Conservation (phyloP, 257 asterid species). For the Petrea volubilis region DNA sequence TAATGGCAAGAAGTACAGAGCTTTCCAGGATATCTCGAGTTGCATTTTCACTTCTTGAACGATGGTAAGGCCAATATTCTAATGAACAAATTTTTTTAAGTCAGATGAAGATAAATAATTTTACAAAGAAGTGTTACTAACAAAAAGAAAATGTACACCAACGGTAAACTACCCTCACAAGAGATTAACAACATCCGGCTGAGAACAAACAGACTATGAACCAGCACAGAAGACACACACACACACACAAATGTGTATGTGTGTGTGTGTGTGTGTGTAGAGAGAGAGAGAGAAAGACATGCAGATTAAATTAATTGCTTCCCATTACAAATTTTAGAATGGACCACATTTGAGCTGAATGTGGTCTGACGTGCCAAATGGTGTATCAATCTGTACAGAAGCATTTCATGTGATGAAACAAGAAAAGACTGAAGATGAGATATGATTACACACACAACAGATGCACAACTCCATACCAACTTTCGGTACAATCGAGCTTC, state of each 20-base stretch:
- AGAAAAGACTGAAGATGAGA: neutral
- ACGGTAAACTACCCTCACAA: too few species aligned
- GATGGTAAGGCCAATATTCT: conserved; percentile 58
- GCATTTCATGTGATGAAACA: neutral
- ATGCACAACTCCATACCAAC: neutral
- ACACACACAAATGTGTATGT: too few species aligned
- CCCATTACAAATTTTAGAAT: neutral
- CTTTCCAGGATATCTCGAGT: conserved; percentile 69
- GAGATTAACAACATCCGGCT: too few species aligned
- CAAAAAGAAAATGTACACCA: too few species aligned
- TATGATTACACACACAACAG: conserved; percentile 14
- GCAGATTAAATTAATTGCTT: neutral
- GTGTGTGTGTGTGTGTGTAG: too few species aligned
- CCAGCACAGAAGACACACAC: too few species aligned
- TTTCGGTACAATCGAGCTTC: neutral
- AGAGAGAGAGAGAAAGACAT: neutral
- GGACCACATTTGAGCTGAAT: conserved; percentile 32
- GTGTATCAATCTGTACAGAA: conserved; percentile 7
- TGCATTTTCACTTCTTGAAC: conserved; percentile 80
- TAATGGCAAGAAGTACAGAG: conserved; percentile 20
- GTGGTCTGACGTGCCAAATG: conserved; percentile 1
- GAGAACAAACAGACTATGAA: too few species aligned
- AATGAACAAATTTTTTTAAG: conserved; percentile 51
- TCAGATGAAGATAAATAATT: too few species aligned
- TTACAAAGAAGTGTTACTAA: too few species aligned